These are phyloP conservation scores for Colletotrichum sp. DNA, from an alignment of 2,329 filamentous ascomycete genomes.

Conservation along the genomic window DNA sequence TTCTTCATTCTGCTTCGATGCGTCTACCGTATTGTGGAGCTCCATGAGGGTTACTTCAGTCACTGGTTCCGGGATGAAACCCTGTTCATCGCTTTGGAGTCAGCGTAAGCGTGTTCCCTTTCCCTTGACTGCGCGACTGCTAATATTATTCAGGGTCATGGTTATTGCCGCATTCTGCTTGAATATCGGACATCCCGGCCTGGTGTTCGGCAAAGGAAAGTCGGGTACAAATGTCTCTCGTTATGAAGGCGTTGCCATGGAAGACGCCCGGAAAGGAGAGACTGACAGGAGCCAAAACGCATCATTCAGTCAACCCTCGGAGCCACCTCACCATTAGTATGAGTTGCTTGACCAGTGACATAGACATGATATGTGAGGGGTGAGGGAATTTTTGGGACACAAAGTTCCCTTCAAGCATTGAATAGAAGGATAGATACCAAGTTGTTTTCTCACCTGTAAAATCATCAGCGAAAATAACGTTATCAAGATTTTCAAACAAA, in stretches of 20 bases:
- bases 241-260: not conserved
- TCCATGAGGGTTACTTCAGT: conserved; percentile 59
- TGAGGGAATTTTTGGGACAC: rapidly evolving
- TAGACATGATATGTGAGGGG: not conserved
- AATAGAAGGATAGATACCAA: not conserved
- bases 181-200: conserved; percentile 3
- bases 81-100: conserved; percentile 49
- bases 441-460: not conserved
- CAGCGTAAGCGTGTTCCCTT: conserved; percentile 24
- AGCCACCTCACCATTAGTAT: not conserved
- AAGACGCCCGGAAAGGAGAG: not conserved
- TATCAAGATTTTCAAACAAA: not conserved
- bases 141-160: not conserved
- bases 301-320: not conserved
- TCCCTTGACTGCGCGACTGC: not conserved
- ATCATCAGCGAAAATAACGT: not conserved
- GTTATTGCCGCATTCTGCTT: not conserved
- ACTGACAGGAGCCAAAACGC: not conserved
- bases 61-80: conserved; percentile 48
- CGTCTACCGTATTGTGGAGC: conserved; percentile 62
- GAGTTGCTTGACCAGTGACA: rapidly evolving
- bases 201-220: not conserved
- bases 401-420: rapidly evolving
- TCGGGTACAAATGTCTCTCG: not conserved
- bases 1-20: conserved; percentile 61